phyloP scores from a whole-genome alignment of 345 rosid species.

The thale cress (Arabidopsis thaliana) region DNA sequence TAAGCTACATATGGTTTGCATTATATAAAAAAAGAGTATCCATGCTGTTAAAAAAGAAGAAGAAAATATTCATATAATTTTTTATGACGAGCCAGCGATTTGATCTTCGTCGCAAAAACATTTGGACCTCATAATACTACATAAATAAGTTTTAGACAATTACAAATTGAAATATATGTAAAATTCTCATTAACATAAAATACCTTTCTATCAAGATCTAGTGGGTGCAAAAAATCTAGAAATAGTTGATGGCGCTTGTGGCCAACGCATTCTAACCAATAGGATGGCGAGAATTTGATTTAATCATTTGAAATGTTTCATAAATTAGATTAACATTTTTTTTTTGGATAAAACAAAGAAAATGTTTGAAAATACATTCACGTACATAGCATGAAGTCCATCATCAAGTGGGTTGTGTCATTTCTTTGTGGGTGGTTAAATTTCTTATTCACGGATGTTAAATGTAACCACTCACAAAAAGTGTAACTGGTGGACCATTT shows the following conservation, averaged over 20 bases:
- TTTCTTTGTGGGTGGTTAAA: constrained; percentile 16
- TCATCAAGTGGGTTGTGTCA: constrained; percentile 29
- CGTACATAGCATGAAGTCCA: constrained; percentile 23
- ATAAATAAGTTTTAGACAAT: not conserved
- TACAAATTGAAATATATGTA: not conserved
- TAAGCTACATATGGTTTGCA: not conserved
- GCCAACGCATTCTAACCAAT: constrained; percentile 35
- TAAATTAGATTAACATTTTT: not conserved
- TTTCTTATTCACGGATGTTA: constrained; percentile 35
- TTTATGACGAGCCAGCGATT: not conserved
- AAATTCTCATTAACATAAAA: not conserved
- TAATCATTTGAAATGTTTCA: not conserved
- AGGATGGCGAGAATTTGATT: constrained; percentile 1
- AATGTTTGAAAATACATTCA: not conserved
- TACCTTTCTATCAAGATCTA: constrained; percentile 4
- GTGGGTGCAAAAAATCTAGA: constrained; percentile 33
- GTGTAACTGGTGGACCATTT: constrained; percentile 19
- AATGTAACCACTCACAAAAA: constrained; percentile 18
- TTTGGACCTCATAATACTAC: not conserved
- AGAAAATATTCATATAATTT: too few relatives aligned
- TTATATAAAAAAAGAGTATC: not conserved
- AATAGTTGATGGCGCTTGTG: constrained; percentile 22
- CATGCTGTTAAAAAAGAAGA: not conserved
- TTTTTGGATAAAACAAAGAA: not conserved
- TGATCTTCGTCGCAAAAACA: not conserved